Evolutionary conservation across 2,329 filamentous ascomycete genomes (phyloP), one percentile per base, ranked within the genome.

Genomic region (Trichoderma aggressivum): DNA sequence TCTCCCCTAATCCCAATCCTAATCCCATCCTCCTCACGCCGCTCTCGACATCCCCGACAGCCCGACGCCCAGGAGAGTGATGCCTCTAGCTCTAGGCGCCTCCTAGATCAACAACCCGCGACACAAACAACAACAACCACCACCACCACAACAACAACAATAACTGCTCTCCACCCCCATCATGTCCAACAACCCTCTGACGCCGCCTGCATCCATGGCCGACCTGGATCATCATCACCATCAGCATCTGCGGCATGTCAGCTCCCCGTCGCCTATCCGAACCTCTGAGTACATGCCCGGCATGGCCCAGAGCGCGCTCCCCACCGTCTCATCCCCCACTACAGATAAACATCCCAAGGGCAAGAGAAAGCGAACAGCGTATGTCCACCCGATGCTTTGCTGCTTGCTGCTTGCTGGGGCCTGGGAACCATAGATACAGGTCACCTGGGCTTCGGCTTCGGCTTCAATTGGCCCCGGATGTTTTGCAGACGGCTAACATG

Each of bases 361-460:
- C 74, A 89, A 88, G 83, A 84, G 88, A 81, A 90, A 90, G 80
- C 82, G 88, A 74, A 90, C 88, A 72, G 87, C 86, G 88, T 90
- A 86, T 77, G 86, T 84, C 56, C 43, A 36, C n/a, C 14, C 1
- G 32, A 21, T 39, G n/a, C 34, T 39, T 18, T 28, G 12, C 50
- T 59, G 56, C 28, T 34, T 21, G 18, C 55, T 69, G 66, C 43
- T 58, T 2, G 18, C 12, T 18, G 53, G 36, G 75, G 76, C 76
- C 76, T 74, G 56, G 70, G 56, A 32, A 66, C 70, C 70, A 74
- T n/a, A 12, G 14, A 76, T 75, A 53, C 0, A 14, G n/a, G 21
- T 53, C 21, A 21, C 47, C 73, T 73, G 43, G 61, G 36, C 43
- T 11, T 74, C 16, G 12, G 10, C 28, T 36, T 69, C 43, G 24